Conservation (phyloP, 352 stramenopile genomes). For the Phytophthora pistaciae region DNA sequence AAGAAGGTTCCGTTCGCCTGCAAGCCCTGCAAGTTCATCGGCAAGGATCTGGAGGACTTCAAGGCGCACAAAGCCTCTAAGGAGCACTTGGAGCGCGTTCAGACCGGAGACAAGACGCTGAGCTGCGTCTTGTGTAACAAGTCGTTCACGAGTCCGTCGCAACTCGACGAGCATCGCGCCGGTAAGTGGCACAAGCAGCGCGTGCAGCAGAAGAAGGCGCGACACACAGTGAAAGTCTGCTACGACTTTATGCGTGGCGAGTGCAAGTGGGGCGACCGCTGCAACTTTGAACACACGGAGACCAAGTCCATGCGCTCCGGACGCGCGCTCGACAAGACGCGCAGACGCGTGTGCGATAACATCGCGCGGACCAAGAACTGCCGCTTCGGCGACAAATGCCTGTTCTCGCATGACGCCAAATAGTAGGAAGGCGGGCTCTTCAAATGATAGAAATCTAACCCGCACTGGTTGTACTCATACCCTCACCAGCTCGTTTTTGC, state of each 20-base stretch:
- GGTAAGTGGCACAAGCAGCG: slow-evolving; percentile 90
- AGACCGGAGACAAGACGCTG: slow-evolving; percentile 42
- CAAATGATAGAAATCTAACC: slow-evolving; percentile 34
- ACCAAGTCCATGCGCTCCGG: slow-evolving; percentile 74
- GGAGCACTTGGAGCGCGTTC: slow-evolving; percentile 50
- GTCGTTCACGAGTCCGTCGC: slow-evolving; percentile 77
- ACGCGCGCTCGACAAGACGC: slow-evolving; percentile 59
- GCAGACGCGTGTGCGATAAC: slow-evolving; percentile 61
- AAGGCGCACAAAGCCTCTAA: slow-evolving; percentile 59
- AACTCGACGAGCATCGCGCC: slow-evolving; percentile 78
- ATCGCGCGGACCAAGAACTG: slow-evolving; percentile 58
- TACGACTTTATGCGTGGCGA: slow-evolving; percentile 87
- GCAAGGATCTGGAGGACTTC: slow-evolving; percentile 75
- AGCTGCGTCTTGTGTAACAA: slow-evolving; percentile 78
- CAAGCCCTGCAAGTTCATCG: slow-evolving; percentile 83
- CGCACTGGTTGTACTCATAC: slow-evolving; percentile 10
- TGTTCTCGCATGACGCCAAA: slow-evolving; percentile 66
- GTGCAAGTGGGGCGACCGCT: slow-evolving; percentile 74
- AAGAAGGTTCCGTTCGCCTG: slow-evolving; percentile 88
- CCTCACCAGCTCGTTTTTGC: slow-evolving; percentile 3
- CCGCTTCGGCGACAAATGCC: slow-evolving; percentile 77
- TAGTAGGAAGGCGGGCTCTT: slow-evolving; percentile 8
- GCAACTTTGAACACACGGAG: slow-evolving; percentile 76
- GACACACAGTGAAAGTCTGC: slow-evolving; percentile 78
- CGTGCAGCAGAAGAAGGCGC: slow-evolving; percentile 67